These are phyloP conservation scores for Microcyclospora tardicrescens DNA, from an alignment of 2,329 filamentous ascomycete genomes.

Conservation along the genomic window DNA sequence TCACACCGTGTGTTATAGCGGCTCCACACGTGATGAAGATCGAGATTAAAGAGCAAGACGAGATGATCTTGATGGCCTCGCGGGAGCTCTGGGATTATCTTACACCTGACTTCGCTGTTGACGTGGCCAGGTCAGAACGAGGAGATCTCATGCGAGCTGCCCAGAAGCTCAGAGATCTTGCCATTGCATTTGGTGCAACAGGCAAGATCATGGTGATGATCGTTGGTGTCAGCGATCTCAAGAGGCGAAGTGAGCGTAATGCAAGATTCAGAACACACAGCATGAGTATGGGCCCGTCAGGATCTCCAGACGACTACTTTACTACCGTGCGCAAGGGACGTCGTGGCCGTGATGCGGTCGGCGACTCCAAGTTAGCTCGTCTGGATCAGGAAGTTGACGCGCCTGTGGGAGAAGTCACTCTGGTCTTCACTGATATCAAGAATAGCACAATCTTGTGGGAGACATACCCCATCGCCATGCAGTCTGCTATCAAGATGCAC, in stretches of 20 bases:
- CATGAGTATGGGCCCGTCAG: slow-evolving; percentile 70
- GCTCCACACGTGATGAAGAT: slow-evolving; percentile 71
- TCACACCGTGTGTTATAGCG: slow-evolving; percentile 87
- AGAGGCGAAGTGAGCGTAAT: slow-evolving; percentile 58
- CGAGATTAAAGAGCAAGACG: slow-evolving; percentile 73
- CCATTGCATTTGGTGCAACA: slow-evolving; percentile 86
- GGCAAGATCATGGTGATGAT: slow-evolving; percentile 99
- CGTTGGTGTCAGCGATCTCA: slow-evolving; percentile 80
- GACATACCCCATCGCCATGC: slow-evolving; percentile 86
- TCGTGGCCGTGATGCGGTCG: slow-evolving; percentile 43
- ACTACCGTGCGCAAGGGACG: slow-evolving; percentile 52
- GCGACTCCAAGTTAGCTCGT: slow-evolving; percentile 75
- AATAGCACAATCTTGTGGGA: slow-evolving; percentile 96
- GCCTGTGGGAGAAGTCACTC: slow-evolving; percentile 77
- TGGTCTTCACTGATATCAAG: slow-evolving; percentile 98
- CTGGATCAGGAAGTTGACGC: slow-evolving; percentile 85
- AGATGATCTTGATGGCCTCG: slow-evolving; percentile 84
- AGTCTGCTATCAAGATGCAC: slow-evolving; percentile 91
- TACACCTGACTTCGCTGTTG: slow-evolving; percentile 77
- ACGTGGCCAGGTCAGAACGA: slow-evolving; percentile 76
- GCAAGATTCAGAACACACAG: slow-evolving; percentile 65
- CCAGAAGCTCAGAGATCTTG: slow-evolving; percentile 85
- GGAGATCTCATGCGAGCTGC: slow-evolving; percentile 87
- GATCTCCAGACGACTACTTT: slow-evolving; percentile 58
- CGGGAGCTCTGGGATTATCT: slow-evolving; percentile 93